These are phyloP conservation scores for Penicillium bovifimosum DNA, from an alignment of 495 filamentous ascomycete species.

Conservation along the genomic window DNA sequence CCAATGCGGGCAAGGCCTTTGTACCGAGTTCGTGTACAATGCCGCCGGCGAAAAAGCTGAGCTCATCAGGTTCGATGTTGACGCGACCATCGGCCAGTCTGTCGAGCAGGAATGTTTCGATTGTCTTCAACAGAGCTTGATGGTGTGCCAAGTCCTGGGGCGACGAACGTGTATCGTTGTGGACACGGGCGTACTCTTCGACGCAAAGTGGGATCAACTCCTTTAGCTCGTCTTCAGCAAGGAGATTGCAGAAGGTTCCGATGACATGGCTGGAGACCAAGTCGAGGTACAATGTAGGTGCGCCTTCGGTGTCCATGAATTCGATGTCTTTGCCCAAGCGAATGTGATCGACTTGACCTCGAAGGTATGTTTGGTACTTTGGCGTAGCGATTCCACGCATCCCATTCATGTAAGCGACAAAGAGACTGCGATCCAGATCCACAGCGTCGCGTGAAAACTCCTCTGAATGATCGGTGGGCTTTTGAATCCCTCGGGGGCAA, in stretches of 20 bases:
- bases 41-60: conserved; percentile 42
- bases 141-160: background rate
- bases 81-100: conserved; percentile 30
- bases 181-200: conserved; percentile 11
- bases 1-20: conserved; percentile 17
- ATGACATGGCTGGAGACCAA: conserved; percentile 37
- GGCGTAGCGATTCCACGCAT: conserved; percentile 34
- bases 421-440: conserved; percentile 38
- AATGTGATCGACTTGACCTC: conserved; percentile 33
- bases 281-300: conserved; percentile 35
- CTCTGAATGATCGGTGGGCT: conserved; percentile 25
- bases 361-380: conserved; percentile 34
- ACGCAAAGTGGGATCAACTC: conserved; percentile 29
- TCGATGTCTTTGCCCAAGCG: conserved; percentile 32
- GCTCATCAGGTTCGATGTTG: conserved; percentile 34
- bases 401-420: conserved; percentile 44
- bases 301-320: conserved; percentile 32
- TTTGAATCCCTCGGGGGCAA: conserved; percentile 11
- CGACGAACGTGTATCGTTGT: background rate
- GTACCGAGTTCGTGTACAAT: conserved; percentile 36
- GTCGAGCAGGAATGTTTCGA: conserved; percentile 34
- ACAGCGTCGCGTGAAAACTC: conserved; percentile 38
- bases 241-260: conserved; percentile 37
- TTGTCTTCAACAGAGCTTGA: conserved; percentile 25
- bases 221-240: conserved; percentile 35